Evolutionary conservation across 768 basidiomycete species (phyloP).

Genomic region (Boletus rubroflammeus): DNA sequence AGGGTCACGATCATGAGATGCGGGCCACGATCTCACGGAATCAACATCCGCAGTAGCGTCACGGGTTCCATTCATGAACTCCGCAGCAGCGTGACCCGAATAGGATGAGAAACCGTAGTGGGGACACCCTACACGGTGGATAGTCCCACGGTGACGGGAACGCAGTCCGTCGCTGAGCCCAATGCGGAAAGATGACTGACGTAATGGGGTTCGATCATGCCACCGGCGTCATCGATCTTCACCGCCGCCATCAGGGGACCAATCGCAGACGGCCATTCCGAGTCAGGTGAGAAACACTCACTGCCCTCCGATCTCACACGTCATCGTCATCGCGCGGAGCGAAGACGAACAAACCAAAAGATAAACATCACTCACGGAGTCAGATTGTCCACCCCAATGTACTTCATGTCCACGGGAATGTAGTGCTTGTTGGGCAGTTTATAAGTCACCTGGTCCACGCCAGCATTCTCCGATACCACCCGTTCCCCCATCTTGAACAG

Average conservation of each 20-base stretch:
- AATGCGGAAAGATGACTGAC: constrained; percentile 11
- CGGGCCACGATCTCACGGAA: constrained; percentile 10
- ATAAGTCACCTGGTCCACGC: constrained; percentile 63
- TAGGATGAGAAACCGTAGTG: neutral
- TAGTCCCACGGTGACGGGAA: constrained; percentile 18
- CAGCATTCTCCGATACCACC: constrained; percentile 62
- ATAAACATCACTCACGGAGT: constrained; percentile 49
- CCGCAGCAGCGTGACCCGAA: constrained; percentile 11
- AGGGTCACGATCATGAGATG: constrained; percentile 11
- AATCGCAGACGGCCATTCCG: constrained; percentile 8
- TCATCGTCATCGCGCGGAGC: constrained; percentile 5
- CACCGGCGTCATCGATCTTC: constrained; percentile 29
- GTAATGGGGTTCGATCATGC: constrained; percentile 21
- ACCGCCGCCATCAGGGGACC: constrained; percentile 16
- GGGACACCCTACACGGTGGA: neutral
- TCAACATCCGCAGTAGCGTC: constrained; percentile 1
- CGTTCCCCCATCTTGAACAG: constrained; percentile 83
- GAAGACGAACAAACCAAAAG: neutral
- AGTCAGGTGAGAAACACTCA: neutral
- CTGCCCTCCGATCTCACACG: constrained; percentile 15
- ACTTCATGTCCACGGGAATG: constrained; percentile 80
- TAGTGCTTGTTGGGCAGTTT: constrained; percentile 93
- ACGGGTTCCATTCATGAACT: constrained; percentile 5
- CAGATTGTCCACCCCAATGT: constrained; percentile 66
- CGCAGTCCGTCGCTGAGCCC: neutral